Percentiles rank a stretch among this genome's conserved stretches.
These are phyloP conservation scores for Rosa hybrid DNA, from an alignment of 331 rosid genomes.

Conservation along the genomic window DNA sequence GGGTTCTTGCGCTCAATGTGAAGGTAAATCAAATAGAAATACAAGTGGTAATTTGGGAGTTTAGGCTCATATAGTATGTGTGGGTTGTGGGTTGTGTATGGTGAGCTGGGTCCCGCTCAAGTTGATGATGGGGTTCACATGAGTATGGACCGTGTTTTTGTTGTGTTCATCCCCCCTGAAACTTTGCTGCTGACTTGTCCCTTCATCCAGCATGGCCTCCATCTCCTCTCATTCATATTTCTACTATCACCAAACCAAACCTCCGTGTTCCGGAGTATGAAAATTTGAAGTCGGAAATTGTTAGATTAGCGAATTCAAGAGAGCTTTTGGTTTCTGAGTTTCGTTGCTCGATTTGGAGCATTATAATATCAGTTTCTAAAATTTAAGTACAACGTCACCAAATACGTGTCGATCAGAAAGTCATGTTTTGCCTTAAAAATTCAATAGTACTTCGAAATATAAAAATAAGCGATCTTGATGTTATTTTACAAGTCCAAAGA, in stretches of 20 bases:
- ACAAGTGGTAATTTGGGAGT: not conserved
- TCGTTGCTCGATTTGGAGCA: too few species aligned
- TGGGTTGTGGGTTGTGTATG: conserved; percentile 67
- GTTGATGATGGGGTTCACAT: conserved; percentile 83
- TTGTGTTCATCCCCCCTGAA: conserved; percentile 94
- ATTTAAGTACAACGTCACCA: not conserved
- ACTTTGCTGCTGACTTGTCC: conserved; percentile 29
- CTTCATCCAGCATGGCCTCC: conserved; percentile 33
- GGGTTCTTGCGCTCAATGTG: not conserved
- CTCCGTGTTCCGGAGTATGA: too few species aligned
- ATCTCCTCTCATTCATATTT: not conserved
- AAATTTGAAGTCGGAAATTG: too few species aligned
- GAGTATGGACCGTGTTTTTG: conserved; percentile 68
- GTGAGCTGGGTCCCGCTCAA: conserved; percentile 66
- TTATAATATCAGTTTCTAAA: too few species aligned
- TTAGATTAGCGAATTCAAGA: too few species aligned
- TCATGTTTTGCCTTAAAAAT: too few species aligned
- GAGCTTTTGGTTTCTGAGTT: too few species aligned
- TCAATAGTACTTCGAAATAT: too few species aligned
- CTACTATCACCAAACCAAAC: not conserved
- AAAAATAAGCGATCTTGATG: too few species aligned
- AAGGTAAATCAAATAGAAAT: not conserved
- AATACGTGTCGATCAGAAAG: too few species aligned
- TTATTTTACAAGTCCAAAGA: too few species aligned
- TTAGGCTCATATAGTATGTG: conserved; percentile 30